Base-by-base conservation (phyloP, 345 rosid genomes). In the Eucalyptus pauciflora region DNA sequence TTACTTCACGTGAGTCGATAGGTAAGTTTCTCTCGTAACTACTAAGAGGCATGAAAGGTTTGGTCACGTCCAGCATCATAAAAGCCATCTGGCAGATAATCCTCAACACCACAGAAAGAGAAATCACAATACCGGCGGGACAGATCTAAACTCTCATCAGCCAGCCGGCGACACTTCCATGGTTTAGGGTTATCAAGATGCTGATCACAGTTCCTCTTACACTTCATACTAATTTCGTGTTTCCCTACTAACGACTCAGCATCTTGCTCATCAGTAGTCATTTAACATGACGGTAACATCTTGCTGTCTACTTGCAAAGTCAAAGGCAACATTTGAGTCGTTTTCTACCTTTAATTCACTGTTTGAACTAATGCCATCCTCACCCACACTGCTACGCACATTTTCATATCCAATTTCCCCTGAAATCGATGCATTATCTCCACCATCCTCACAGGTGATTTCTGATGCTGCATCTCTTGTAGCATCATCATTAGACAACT, bases 11-110 rank as follows among this genome's bases (percentile, higher is more conserved):
- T 24, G 98, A 94, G 62, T 97, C 97, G 25, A 94, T 96, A 79
- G 92, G 94, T 90, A 95, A 89, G 86, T 90, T 88, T 89, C 95
- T 90, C 92, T 97, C 95, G 89, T 95, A 96, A 88, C 89, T 94
- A 62, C 86, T 90, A 79, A 96, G 89, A 29, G 96, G 90, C 98
- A 95, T 89, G 91, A 98, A 97, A 67, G 99, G 99, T 81, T 81
- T 98, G 93, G 91, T 98, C 97, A 22, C 99, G 98, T 54, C 99
- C 99, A 10, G 98, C 99, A 93, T 98, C 99, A 93, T 95, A 98
- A 92, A 98, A 98, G 20, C 99, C 99, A 86, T 98, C 99, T 45
- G 96, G 96, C 86, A 98, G 92, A 83, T 43, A 90, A 91, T 98
- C 99, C 88, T 95, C 96, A 87, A 90, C 85, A 90, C 99, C 92